Conservation (phyloP, 2,329 filamentous ascomycete species). For the Monilinia fructicola region DNA sequence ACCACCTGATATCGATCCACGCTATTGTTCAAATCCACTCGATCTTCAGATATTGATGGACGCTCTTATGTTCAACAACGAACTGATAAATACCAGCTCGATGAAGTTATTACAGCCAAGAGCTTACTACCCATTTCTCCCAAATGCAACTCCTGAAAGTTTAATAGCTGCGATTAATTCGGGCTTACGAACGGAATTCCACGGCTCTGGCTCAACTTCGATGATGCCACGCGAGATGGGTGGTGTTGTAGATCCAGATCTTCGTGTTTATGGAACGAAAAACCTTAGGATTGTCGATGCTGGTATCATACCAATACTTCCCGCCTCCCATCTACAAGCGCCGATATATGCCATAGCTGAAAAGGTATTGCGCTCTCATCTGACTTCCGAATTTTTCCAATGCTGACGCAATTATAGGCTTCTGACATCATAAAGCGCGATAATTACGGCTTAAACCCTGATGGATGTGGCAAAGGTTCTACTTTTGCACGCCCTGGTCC, state of each 20-base stretch:
- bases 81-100: conserved; percentile 30
- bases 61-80: conserved; percentile 34
- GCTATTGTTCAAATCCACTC: conserved; percentile 34
- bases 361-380: conserved; percentile 34
- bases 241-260: conserved; percentile 30
- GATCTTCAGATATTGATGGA: conserved; percentile 33
- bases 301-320: conserved; percentile 31
- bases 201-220: conserved; percentile 33
- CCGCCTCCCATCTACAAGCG: conserved; percentile 28
- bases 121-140: conserved; percentile 33
- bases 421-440: conserved; percentile 35
- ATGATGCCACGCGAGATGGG: conserved; percentile 31
- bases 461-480: conserved; percentile 25
- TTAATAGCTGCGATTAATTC: conserved; percentile 29
- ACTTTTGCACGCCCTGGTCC: conserved; percentile 21
- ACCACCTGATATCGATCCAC: conserved; percentile 49
- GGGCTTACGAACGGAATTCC: conserved; percentile 34
- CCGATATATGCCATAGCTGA: conserved; percentile 33
- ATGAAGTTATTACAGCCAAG: conserved; percentile 31
- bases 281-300: conserved; percentile 32
- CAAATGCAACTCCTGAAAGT: conserved; percentile 28
- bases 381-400: neutral
- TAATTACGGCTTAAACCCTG: conserved; percentile 26
- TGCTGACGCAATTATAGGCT: conserved; percentile 27
- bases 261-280: conserved; percentile 32